Conservation (phyloP, 129 eudicot genomes). For the Centrapalus pauciflorus region DNA sequence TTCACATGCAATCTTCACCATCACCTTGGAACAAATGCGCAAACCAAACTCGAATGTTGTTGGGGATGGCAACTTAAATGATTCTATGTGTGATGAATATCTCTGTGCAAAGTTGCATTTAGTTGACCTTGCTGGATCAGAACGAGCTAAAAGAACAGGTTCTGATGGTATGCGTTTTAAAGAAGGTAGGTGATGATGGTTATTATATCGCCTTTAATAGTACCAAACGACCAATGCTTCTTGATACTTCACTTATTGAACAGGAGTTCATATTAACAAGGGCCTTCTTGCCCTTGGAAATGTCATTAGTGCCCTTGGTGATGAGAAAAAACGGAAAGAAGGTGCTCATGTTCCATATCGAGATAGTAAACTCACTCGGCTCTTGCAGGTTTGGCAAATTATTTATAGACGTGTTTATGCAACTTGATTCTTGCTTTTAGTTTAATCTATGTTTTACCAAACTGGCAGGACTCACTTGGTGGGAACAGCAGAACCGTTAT, state of each 20-base stretch:
- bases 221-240: neutral
- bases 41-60: constrained; percentile 42
- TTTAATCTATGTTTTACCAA: constrained; percentile 11
- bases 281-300: constrained; percentile 99
- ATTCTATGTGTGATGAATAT: constrained; percentile 77
- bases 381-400: constrained; percentile 67
- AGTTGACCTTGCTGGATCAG: constrained; percentile 99
- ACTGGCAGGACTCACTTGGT: constrained; percentile 93
- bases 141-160: constrained; percentile 95
- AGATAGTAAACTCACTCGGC: constrained; percentile 97
- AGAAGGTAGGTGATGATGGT: constrained; percentile 57
- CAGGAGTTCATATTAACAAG: constrained; percentile 99
- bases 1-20: constrained; percentile 98
- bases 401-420: constrained; percentile 1
- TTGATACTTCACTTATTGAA: constrained; percentile 2
- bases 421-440: constrained; percentile 14
- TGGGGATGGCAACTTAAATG: constrained; percentile 41
- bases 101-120: constrained; percentile 95
- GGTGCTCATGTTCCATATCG: constrained; percentile 96
- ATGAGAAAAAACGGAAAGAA: constrained; percentile 95
- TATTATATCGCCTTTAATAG: neutral
- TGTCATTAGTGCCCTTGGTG: constrained; percentile 99
- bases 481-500: constrained; percentile 99
- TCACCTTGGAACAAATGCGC: constrained; percentile 93
- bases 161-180: constrained; percentile 99